Evolutionary conservation across 495 filamentous ascomycete species (phyloP).

Genomic region (Sordaria brevicollis): DNA sequence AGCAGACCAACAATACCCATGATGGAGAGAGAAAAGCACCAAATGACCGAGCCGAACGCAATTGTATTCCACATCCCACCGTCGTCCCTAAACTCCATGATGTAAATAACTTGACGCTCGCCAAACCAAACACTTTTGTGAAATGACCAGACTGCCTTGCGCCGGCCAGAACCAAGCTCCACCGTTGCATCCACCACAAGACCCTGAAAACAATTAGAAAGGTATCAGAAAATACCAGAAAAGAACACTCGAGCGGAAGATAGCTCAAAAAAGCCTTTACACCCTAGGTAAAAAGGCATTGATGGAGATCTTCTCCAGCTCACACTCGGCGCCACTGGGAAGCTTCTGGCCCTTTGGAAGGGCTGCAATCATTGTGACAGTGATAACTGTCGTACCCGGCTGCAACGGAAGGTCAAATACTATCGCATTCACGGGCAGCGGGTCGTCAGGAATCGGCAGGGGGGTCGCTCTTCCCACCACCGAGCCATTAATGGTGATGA

Average conservation of each 20-base stretch:
- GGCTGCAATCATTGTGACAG: conserved; percentile 54
- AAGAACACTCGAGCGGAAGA: background rate
- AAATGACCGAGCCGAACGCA: background rate
- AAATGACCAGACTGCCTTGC: background rate
- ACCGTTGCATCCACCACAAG: background rate
- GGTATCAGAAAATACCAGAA: background rate
- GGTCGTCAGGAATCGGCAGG: conserved; percentile 33
- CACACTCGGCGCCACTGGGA: conserved; percentile 45
- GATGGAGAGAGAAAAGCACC: background rate
- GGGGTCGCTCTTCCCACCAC: conserved; percentile 46
- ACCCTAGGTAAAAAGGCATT: conserved; percentile 14
- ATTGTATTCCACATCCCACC: background rate
- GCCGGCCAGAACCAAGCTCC: background rate
- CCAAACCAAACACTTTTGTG: background rate
- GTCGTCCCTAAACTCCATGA: background rate
- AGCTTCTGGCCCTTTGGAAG: conserved; percentile 48
- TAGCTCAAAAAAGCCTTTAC: background rate
- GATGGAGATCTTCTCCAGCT: conserved; percentile 55
- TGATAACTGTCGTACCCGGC: conserved; percentile 55
- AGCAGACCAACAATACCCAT: background rate
- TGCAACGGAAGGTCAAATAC: conserved; percentile 52
- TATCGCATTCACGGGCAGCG: conserved; percentile 32
- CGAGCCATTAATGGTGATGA: conserved; percentile 35
- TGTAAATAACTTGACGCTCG: background rate
- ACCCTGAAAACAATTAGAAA: background rate